phyloP scores from a whole-genome alignment of 345 rosid species.

The Salix brachista region DNA sequence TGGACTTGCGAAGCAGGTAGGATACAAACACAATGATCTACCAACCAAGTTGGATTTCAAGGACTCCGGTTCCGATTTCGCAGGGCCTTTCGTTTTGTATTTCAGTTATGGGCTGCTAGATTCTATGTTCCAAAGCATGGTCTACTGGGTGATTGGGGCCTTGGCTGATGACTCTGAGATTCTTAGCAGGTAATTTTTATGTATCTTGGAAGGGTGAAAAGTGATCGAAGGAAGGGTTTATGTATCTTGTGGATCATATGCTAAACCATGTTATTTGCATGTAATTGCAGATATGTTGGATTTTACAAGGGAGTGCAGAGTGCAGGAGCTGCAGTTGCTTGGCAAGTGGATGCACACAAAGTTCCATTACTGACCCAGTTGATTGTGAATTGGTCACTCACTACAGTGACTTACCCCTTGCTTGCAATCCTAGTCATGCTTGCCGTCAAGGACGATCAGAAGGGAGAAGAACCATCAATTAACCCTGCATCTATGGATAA shows the following conservation, averaged over 20 bases:
- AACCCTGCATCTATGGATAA: background rate
- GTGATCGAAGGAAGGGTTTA: background rate
- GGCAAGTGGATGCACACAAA: constrained; percentile 80
- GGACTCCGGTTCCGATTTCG: constrained; percentile 51
- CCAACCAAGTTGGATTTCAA: constrained; percentile 63
- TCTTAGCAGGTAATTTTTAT: constrained; percentile 55
- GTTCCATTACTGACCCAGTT: constrained; percentile 57
- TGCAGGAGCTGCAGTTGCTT: constrained; percentile 92
- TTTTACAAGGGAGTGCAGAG: constrained; percentile 94
- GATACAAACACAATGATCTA: constrained; percentile 31
- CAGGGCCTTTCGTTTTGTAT: constrained; percentile 72
- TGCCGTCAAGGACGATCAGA: constrained; percentile 58
- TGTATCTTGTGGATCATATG: background rate
- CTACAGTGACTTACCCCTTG: constrained; percentile 72
- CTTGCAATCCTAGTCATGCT: constrained; percentile 54
- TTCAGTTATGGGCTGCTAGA: constrained; percentile 80
- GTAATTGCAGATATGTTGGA: constrained; percentile 60
- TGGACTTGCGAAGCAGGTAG: constrained; percentile 67
- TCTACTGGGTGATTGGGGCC: constrained; percentile 92
- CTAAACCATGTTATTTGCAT: background rate
- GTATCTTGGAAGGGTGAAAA: too few species aligned
- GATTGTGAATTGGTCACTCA: constrained; percentile 74
- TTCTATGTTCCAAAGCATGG: constrained; percentile 88
- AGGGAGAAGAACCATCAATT: constrained; percentile 8
- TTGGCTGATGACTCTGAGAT: constrained; percentile 80